Percentiles rank a stretch among this genome's conserved stretches.
Evolutionary conservation across 148 eudicot species (phyloP).

Genomic region (Fagopyrum tataricum): DNA sequence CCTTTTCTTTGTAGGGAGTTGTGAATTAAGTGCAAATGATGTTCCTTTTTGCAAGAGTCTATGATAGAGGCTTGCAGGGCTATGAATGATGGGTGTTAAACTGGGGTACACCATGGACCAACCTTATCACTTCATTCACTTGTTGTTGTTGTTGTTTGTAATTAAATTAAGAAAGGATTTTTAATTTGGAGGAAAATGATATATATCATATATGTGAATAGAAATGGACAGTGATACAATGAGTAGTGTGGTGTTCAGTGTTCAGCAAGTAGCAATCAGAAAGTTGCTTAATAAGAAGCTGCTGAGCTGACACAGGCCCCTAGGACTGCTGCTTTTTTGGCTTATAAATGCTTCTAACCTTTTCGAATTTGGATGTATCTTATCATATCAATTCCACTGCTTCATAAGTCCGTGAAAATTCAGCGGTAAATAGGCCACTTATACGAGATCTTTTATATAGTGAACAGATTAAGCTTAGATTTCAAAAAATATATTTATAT

Average conservation of each 20-base stretch:
- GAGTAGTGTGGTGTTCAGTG: neutral
- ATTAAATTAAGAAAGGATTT: neutral
- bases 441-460: too few species aligned
- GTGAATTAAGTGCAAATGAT: neutral
- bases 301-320: neutral
- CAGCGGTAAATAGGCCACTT: too few species aligned
- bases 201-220: neutral
- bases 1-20: neutral
- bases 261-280: neutral
- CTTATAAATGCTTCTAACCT: neutral
- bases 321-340: constrained; percentile 1
- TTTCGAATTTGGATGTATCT: neutral
- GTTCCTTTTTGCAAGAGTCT: neutral
- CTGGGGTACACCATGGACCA: neutral
- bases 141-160: neutral
- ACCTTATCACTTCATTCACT: neutral
- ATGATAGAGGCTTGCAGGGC: neutral
- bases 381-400: too few species aligned
- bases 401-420: too few species aligned
- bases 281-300: neutral
- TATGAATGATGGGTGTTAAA: neutral
- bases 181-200: neutral
- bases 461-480: too few species aligned
- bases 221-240: neutral
- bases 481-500: too few species aligned